Conservation (phyloP, 805 yeast genomes). For the Ogataea populi-albae region DNA sequence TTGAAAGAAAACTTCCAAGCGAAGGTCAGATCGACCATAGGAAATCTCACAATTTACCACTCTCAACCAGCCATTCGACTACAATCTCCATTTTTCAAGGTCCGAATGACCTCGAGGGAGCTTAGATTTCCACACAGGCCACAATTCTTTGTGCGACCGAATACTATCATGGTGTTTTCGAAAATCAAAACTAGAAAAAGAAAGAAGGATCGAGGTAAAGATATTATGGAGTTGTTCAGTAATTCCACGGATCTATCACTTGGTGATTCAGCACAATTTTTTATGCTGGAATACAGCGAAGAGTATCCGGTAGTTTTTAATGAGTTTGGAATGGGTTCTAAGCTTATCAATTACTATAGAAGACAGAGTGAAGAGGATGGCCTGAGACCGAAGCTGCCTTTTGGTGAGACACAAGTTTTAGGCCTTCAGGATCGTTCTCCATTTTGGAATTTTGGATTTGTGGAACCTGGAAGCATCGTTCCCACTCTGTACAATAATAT, state of each 20-base stretch:
- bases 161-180: constrained; percentile 71
- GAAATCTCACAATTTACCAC: constrained; percentile 88
- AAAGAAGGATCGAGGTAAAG: constrained; percentile 86
- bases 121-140: constrained; percentile 81
- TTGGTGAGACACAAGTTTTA: constrained; percentile 93
- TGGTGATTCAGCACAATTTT: constrained; percentile 77
- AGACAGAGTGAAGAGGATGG: constrained; percentile 78
- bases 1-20: constrained; percentile 84
- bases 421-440: constrained; percentile 97
- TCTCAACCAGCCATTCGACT: constrained; percentile 81
- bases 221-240: constrained; percentile 68
- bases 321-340: constrained; percentile 94
- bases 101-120: constrained; percentile 61
- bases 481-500: constrained; percentile 92
- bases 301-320: constrained; percentile 80
- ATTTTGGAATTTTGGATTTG: constrained; percentile 97
- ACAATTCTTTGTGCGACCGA: constrained; percentile 70
- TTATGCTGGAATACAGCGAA: constrained; percentile 86
- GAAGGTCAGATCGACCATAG: constrained; percentile 88
- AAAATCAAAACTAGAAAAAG: constrained; percentile 75
- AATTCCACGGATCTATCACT: constrained; percentile 72
- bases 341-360: constrained; percentile 87
- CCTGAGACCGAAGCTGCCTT: constrained; percentile 78
- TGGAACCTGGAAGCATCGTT: constrained; percentile 88
- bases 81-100: constrained; percentile 90